phyloP scores from a whole-genome alignment of 2,329 filamentous ascomycete genomes.

The Penicillium sp. region DNA sequence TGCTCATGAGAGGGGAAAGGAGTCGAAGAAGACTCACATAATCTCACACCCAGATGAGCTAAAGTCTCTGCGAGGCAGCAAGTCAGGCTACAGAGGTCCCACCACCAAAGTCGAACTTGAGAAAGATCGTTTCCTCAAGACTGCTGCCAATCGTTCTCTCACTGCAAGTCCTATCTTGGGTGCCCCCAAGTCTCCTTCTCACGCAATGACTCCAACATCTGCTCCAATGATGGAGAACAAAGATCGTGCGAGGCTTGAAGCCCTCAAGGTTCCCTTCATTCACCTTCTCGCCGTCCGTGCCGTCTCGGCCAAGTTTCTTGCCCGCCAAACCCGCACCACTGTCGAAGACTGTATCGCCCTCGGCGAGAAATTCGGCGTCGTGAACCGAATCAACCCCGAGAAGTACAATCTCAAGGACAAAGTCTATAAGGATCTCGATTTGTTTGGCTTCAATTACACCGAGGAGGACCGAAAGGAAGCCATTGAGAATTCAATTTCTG shows the following conservation, averaged over 20 bases:
- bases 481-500: slow-evolving; percentile 61
- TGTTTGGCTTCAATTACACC: slow-evolving; percentile 60
- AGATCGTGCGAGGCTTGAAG: slow-evolving; percentile 41
- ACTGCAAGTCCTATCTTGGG: slow-evolving; percentile 44
- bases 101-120: slow-evolving; percentile 41
- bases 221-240: slow-evolving; percentile 39
- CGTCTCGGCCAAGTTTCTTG: slow-evolving; percentile 48
- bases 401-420: slow-evolving; percentile 58
- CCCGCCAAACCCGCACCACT: slow-evolving; percentile 48
- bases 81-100: slow-evolving; percentile 32
- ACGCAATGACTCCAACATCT: slow-evolving; percentile 45
- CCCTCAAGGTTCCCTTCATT: slow-evolving; percentile 46
- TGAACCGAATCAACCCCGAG: slow-evolving; percentile 48
- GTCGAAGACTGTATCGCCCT: slow-evolving; percentile 49
- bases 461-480: slow-evolving; percentile 58
- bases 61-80: slow-evolving; percentile 36
- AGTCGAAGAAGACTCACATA: slow-evolving; percentile 54
- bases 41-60: slow-evolving; percentile 40
- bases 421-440: slow-evolving; percentile 60
- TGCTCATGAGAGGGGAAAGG: slow-evolving; percentile 58
- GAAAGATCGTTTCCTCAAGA: slow-evolving; percentile 43
- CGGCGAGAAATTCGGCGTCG: slow-evolving; percentile 53
- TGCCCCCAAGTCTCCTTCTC: slow-evolving; percentile 36
- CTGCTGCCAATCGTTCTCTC: slow-evolving; percentile 38
- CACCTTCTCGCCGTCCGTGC: slow-evolving; percentile 56